phyloP scores from a whole-genome alignment of 2,329 filamentous ascomycete genomes.

The Ceratocystis lukuohia region DNA sequence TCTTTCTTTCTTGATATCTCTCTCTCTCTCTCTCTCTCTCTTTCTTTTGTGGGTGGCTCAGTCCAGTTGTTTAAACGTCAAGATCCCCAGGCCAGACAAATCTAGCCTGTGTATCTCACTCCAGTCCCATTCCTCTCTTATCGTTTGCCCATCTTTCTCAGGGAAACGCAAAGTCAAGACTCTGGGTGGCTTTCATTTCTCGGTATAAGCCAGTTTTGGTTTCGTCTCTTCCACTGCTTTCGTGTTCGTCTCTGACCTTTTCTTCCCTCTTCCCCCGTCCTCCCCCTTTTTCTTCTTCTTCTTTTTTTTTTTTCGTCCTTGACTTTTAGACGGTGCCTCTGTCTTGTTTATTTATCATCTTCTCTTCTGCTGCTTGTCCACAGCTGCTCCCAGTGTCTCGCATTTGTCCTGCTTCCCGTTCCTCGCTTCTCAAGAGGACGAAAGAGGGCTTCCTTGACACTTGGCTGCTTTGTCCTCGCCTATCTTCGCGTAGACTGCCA shows the following conservation, averaged over 20 bases:
- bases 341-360: conserved; percentile 3
- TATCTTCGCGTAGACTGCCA: conserved; percentile 17
- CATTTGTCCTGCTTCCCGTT: not conserved
- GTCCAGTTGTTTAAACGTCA: conserved; percentile 4
- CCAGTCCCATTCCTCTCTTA: not conserved
- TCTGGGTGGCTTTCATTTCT: not conserved
- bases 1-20: not conserved
- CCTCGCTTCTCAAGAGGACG: not conserved
- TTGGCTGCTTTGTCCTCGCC: conserved; percentile 12
- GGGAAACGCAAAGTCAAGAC: not conserved
- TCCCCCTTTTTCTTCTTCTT: not conserved
- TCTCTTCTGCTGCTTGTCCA: not conserved
- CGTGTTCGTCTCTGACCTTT: not conserved
- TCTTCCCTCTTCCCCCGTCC: too few relatives aligned
- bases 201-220: not conserved
- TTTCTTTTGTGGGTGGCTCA: not conserved
- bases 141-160: not conserved
- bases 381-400: not conserved
- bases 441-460: not conserved
- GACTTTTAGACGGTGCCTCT: not conserved
- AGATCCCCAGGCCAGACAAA: not conserved
- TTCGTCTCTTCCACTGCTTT: not conserved
- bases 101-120: not conserved
- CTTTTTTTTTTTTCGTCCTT: not conserved
- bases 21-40: not conserved